Evolutionary conservation across 805 yeast species (phyloP), one percentile per base, ranked within the genome.

Genomic region (Metschnikowia orientalis): DNA sequence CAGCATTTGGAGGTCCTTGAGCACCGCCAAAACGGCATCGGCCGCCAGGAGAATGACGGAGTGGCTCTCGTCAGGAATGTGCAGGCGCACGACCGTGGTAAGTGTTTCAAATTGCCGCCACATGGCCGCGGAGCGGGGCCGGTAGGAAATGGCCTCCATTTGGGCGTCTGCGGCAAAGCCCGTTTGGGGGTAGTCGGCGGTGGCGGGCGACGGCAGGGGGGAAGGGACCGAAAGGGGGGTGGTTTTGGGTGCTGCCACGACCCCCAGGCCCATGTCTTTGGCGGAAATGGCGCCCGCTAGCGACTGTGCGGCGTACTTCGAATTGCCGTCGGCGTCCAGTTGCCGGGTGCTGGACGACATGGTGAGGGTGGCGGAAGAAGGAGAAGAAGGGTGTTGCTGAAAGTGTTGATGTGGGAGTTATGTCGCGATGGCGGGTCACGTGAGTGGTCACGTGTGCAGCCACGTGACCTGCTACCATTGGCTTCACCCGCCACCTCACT

Each of bases 41-140:
- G 86, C 75, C 4, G 88, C 84, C 3, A 92, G 80, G 13, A 77
- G 53, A 2, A 87, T 68, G 2, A 78, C 73, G 26, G 77, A 84
- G 35, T 82, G 87, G 6, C 89, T 75, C n/a, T 84, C 74, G 53
- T 88, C 97, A 30, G 66, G 67, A 8, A 80, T 82, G 23, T 83
- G 57, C 11, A 67, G 61, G 2, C 60, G 53, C 4, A 83, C 73
- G 77, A 84, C 76, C 0, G 72, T 54, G 39, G 81, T 57, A n/a
- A 87, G 63, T 26, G 64, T 52, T 26, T 77, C 81, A 52, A 78
- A 82, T 0, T 64, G 54, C 18, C 61, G 64, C 2, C 66, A 54
- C 10, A 77, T 79, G 12, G 68, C 70, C 8, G 67, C 69, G 4
- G 74, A 69, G 6, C 74, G 68, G 0, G 95, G 95, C 21, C 68